Evolutionary conservation across 1,284 basidiomycete species (phyloP).

Genomic region (Ustilago vetiveriae): DNA sequence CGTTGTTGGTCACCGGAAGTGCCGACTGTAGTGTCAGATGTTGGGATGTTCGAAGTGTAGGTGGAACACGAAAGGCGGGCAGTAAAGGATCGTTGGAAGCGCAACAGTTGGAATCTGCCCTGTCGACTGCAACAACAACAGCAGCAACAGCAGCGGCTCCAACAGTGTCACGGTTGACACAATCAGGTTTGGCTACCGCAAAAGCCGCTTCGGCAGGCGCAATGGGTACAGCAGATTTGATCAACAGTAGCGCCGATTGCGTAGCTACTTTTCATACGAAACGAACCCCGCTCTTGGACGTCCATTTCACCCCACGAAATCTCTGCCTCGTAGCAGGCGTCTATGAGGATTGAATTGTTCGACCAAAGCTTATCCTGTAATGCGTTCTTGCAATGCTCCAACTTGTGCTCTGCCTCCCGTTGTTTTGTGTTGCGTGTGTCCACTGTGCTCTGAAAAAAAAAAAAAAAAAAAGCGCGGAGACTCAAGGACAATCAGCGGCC

Average conservation of each 20-base stretch:
- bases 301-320: constrained; percentile 93
- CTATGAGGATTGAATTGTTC: constrained; percentile 35
- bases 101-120: too few relatives aligned
- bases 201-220: constrained; percentile 4
- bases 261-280: constrained; percentile 93
- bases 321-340: constrained; percentile 86
- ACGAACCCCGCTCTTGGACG: constrained; percentile 87
- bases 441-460: too few relatives aligned
- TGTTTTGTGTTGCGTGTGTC: too few relatives aligned
- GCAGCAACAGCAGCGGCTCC: constrained; percentile 2
- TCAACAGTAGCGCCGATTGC: constrained; percentile 73
- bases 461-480: too few relatives aligned
- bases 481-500: too few relatives aligned
- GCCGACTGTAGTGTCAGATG: constrained; percentile 94
- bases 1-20: constrained; percentile 84
- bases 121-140: too few relatives aligned
- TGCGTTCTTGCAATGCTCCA: too few relatives aligned
- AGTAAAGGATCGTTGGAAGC: constrained; percentile 30
- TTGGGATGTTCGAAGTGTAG: constrained; percentile 90
- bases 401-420: too few relatives aligned
- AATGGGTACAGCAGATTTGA: constrained; percentile 16
- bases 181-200: constrained; percentile 8
- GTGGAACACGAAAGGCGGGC: constrained; percentile 64
- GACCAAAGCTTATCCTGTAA: too few relatives aligned
- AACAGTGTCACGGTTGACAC: constrained; percentile 2